These are phyloP conservation scores for Chalciporus chontae DNA, from an alignment of 768 basidiomycete species.

Conservation along the genomic window DNA sequence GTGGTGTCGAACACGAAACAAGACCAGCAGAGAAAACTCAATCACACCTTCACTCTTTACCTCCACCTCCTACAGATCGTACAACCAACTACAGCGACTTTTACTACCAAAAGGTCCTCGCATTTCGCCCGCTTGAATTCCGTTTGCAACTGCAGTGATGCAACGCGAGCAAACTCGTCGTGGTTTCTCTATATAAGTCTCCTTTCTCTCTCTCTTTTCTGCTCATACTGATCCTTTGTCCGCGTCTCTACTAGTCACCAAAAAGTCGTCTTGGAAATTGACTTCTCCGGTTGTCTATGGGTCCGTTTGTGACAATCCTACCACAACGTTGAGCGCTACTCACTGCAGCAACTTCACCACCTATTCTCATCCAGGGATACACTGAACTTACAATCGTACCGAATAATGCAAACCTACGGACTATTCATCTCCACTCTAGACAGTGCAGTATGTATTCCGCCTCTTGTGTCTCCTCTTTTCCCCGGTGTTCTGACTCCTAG, in stretches of 20 bases:
- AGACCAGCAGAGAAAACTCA: constrained; percentile 6
- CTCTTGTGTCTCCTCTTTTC: constrained; percentile 8
- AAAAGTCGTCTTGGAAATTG: constrained; percentile 91
- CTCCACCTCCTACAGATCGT: constrained; percentile 1
- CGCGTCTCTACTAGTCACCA: constrained; percentile 86
- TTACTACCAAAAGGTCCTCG: not conserved
- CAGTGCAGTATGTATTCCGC: constrained; percentile 67
- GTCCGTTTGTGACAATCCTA: constrained; percentile 43
- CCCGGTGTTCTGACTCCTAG: constrained; percentile 21
- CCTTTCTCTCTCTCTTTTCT: constrained; percentile 25
- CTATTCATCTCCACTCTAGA: constrained; percentile 84
- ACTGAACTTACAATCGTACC: constrained; percentile 91
- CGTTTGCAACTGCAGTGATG: constrained; percentile 36
- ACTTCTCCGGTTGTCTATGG: constrained; percentile 85
- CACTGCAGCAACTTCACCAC: constrained; percentile 14
- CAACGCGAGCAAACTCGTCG: constrained; percentile 77
- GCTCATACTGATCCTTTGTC: constrained; percentile 42
- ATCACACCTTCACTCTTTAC: constrained; percentile 3
- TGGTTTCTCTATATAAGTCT: constrained; percentile 88
- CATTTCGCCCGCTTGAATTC: constrained; percentile 2
- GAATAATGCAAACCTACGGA: constrained; percentile 70
- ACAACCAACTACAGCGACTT: not conserved
- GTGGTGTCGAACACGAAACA: constrained; percentile 19
- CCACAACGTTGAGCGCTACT: constrained; percentile 16
- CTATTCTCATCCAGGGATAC: constrained; percentile 60